Evolutionary conservation across 768 basidiomycete species (phyloP).

Genomic region (Termitomyces sp.): DNA sequence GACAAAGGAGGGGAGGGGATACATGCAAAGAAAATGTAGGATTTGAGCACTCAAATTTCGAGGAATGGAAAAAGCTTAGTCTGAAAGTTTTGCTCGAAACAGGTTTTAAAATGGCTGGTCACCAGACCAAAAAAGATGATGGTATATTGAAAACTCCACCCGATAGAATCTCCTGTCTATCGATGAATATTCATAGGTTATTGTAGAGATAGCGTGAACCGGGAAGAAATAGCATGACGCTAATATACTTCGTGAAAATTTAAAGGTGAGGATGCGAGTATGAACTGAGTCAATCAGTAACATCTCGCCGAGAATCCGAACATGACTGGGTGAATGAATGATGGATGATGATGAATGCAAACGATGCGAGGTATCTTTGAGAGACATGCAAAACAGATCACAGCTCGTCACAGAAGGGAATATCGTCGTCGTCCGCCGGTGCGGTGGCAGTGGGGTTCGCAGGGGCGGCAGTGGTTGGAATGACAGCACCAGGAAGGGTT

Average conservation of each 20-base stretch:
- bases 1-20: no score
- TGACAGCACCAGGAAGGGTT: slow-evolving; percentile 17
- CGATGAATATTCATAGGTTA: background rate
- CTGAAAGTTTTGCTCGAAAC: background rate
- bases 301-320: slow-evolving; percentile 5
- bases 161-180: slow-evolving; percentile 6
- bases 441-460: slow-evolving; percentile 18
- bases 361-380: slow-evolving; percentile 8
- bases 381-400: slow-evolving; percentile 13
- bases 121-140: slow-evolving; percentile 1
- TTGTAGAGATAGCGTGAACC: background rate
- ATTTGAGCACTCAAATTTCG: no score
- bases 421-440: slow-evolving; percentile 27
- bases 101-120: background rate
- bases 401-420: slow-evolving; percentile 51
- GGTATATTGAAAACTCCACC: slow-evolving; percentile 5
- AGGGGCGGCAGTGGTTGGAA: slow-evolving; percentile 26
- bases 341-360: background rate
- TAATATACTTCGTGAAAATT: background rate
- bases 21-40: no score
- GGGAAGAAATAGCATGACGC: background rate
- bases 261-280: background rate
- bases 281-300: slow-evolving; percentile 17
- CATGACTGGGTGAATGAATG: background rate
- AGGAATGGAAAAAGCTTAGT: no score